Percentiles rank a stretch among this genome's conserved stretches.
These are phyloP conservation scores for Pestalotiopsis fici DNA, from an alignment of 2,329 filamentous ascomycete species.

Conservation along the genomic window DNA sequence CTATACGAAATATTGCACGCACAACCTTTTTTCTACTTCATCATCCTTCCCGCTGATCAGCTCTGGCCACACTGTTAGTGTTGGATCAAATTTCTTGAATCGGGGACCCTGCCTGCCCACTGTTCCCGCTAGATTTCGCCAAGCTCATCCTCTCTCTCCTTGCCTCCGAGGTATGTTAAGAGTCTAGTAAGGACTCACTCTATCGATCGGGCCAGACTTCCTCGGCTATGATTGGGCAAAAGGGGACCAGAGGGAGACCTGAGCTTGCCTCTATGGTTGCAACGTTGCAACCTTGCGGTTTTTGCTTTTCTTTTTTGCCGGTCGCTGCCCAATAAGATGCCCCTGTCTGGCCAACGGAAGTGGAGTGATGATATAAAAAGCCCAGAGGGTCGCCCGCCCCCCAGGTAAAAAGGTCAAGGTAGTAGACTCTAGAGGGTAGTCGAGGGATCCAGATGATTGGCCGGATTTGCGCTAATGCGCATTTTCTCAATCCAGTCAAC, in stretches of 20 bases:
- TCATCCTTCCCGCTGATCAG: too few relatives aligned
- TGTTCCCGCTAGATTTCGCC: too few relatives aligned
- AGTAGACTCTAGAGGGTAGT: neutral
- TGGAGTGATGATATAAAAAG: conserved; percentile 10
- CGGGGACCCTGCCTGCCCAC: too few relatives aligned
- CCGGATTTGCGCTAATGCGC: neutral
- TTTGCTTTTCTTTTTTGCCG: neutral
- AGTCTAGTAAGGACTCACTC: too few relatives aligned
- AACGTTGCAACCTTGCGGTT: conserved; percentile 7
- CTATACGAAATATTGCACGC: neutral
- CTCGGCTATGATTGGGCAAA: neutral
- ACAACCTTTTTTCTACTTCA: neutral
- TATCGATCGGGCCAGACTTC: neutral
- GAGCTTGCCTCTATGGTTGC: neutral
- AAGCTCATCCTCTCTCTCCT: too few relatives aligned
- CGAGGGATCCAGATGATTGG: neutral
- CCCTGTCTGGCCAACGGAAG: neutral
- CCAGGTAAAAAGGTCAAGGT: neutral
- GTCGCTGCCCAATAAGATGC: conserved; percentile 1
- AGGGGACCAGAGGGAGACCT: neutral
- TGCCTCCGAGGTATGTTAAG: too few relatives aligned
- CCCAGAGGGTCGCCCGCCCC: neutral
- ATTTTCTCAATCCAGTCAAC: neutral
- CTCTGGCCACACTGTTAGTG: neutral
- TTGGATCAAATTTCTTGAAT: neutral